phyloP scores from a whole-genome alignment of 192 early-diverging fungal species.

The Dimargaris xerosporica region DNA sequence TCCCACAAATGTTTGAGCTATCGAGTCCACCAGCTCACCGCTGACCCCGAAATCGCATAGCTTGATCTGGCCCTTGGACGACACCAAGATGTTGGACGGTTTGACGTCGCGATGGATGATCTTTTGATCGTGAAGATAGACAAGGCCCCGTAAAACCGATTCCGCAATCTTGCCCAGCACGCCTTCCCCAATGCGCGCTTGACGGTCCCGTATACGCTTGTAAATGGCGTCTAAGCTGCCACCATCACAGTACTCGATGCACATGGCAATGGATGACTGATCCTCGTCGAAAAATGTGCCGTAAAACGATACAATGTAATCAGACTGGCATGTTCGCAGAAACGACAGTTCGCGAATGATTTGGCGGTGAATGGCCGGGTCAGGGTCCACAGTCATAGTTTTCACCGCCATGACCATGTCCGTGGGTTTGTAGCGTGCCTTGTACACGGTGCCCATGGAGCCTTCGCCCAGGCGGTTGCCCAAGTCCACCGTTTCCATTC shows the following conservation, averaged over 20 bases:
- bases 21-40: slow-evolving; percentile 72
- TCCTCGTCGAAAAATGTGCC: slow-evolving; percentile 79
- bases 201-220: slow-evolving; percentile 45
- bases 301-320: slow-evolving; percentile 88
- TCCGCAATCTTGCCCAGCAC: slow-evolving; percentile 80
- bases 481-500: slow-evolving; percentile 54
- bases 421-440: slow-evolving; percentile 62
- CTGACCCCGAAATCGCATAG: slow-evolving; percentile 97
- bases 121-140: slow-evolving; percentile 71
- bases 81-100: slow-evolving; percentile 93
- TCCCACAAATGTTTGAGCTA: slow-evolving; percentile 90
- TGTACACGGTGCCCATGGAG: slow-evolving; percentile 81
- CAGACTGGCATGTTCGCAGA: slow-evolving; percentile 74
- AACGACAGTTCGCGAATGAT: slow-evolving; percentile 86
- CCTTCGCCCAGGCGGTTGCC: slow-evolving; percentile 78
- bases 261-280: slow-evolving; percentile 68
- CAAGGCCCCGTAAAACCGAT: slow-evolving; percentile 77
- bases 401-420: slow-evolving; percentile 85
- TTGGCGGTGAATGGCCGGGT: slow-evolving; percentile 58
- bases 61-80: slow-evolving; percentile 79
- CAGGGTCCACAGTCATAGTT: slow-evolving; percentile 45
- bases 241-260: slow-evolving; percentile 93
- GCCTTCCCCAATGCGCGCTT: slow-evolving; percentile 72
- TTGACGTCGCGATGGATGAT: slow-evolving; percentile 98
- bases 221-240: slow-evolving; percentile 90